phyloP scores from a whole-genome alignment of 306 rosid genomes.

The Rosa chinensis region DNA sequence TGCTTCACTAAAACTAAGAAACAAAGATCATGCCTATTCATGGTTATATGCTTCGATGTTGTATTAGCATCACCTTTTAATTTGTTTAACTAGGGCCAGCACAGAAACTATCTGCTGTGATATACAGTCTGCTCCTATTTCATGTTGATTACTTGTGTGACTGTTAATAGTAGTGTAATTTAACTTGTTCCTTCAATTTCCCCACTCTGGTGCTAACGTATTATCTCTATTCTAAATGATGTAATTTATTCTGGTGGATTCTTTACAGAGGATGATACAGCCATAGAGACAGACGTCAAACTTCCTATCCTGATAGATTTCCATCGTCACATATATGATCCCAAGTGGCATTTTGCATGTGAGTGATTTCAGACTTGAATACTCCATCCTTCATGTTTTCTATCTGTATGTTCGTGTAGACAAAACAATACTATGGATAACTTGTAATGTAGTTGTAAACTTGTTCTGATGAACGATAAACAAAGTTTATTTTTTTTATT shows the following conservation, averaged over 20 bases:
- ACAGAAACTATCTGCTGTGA: neutral
- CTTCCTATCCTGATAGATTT: constrained; percentile 83
- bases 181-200: neutral
- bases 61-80: neutral
- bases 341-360: constrained; percentile 89
- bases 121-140: neutral
- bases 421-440: constrained; percentile 17
- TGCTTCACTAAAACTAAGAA: neutral
- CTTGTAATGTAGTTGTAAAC: neutral
- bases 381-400: constrained; percentile 11
- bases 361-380: constrained; percentile 33
- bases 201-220: neutral
- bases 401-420: neutral
- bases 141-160: neutral
- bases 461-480: neutral
- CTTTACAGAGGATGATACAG: constrained; percentile 93
- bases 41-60: neutral
- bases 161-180: neutral
- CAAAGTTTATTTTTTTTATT: neutral
- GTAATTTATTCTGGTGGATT: constrained; percentile 11
- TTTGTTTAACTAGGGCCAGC: neutral
- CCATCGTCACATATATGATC: constrained; percentile 72
- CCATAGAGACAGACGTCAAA: constrained; percentile 69
- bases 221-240: neutral
- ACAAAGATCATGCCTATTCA: neutral